Evolutionary conservation across 306 rosid genomes (phyloP).

Genomic region (Quercus suber): DNA sequence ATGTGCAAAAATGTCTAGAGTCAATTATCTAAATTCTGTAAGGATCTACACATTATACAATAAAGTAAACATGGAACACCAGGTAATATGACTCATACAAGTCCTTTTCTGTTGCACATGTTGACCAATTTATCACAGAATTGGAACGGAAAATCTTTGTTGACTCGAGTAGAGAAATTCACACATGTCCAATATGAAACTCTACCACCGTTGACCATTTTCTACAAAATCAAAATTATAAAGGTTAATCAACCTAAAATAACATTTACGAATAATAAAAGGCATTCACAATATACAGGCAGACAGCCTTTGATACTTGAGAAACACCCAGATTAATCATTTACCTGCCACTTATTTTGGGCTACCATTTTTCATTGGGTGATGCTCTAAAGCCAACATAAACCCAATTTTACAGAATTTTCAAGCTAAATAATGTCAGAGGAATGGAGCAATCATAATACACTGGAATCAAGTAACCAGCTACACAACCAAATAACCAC

Average conservation of each 20-base stretch:
- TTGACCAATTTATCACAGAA: constrained; percentile 34
- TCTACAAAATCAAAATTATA: constrained; percentile 34
- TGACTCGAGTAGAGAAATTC: constrained; percentile 32
- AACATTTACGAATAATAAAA: neutral
- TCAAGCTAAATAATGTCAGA: neutral
- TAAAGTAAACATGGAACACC: neutral
- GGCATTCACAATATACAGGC: neutral
- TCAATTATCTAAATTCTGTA: neutral
- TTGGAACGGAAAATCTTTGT: neutral
- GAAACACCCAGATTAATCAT: neutral
- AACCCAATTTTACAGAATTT: no score
- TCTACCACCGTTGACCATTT: constrained; percentile 60
- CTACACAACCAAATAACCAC: no score
- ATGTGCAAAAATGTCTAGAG: neutral
- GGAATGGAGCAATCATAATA: neutral
- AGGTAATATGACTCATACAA: constrained; percentile 41
- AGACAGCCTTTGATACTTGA: neutral
- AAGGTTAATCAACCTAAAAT: neutral
- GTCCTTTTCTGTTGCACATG: constrained; percentile 68
- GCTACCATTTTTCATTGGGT: no score
- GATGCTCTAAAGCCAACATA: no score
- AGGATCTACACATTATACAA: neutral
- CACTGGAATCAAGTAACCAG: neutral
- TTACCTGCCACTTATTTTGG: no score
- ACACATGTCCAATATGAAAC: constrained; percentile 55